Evolutionary conservation across 352 stramenopile species (phyloP).

Genomic region (Achlya hypogyna): DNA sequence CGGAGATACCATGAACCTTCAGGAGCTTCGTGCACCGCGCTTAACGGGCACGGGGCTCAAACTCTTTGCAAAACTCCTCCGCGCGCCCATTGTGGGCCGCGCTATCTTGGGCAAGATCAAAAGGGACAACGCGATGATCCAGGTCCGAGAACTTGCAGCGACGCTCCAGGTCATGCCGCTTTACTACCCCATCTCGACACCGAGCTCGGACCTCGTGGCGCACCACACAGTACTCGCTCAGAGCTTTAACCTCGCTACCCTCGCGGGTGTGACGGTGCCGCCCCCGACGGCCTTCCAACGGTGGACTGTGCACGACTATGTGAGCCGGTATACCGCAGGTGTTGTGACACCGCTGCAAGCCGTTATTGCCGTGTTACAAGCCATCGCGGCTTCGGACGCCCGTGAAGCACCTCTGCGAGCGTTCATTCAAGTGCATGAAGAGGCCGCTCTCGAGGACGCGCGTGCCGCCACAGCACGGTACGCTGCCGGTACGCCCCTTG

Average conservation of each 20-base stretch:
- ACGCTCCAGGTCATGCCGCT: conserved; percentile 56
- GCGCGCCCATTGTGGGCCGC: conserved; percentile 37
- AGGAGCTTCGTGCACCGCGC: conserved; percentile 34
- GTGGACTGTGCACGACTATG: conserved; percentile 65
- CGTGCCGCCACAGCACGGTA: conserved; percentile 59
- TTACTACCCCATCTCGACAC: conserved; percentile 45
- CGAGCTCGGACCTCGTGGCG: conserved; percentile 20
- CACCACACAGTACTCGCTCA: conserved; percentile 26
- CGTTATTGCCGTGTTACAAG: conserved; percentile 48
- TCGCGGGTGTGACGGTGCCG: conserved; percentile 28
- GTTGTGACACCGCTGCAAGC: conserved; percentile 55
- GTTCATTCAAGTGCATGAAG: conserved; percentile 67
- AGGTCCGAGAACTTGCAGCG: conserved; percentile 37
- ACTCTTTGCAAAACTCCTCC: conserved; percentile 34
- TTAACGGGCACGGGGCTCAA: conserved; percentile 31
- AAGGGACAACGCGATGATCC: conserved; percentile 48
- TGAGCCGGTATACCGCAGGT: conserved; percentile 35
- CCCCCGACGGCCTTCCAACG: conserved; percentile 41
- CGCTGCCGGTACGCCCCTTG: conserved; percentile 42
- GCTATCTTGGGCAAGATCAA: conserved; percentile 32
- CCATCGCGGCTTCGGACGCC: conserved; percentile 42
- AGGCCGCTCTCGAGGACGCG: conserved; percentile 61
- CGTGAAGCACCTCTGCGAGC: conserved; percentile 44
- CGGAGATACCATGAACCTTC: conserved; percentile 27
- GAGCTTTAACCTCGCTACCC: conserved; percentile 21